Base-by-base conservation (phyloP, 2,329 filamentous ascomycete species). In the Aspergillus brasiliensis region DNA sequence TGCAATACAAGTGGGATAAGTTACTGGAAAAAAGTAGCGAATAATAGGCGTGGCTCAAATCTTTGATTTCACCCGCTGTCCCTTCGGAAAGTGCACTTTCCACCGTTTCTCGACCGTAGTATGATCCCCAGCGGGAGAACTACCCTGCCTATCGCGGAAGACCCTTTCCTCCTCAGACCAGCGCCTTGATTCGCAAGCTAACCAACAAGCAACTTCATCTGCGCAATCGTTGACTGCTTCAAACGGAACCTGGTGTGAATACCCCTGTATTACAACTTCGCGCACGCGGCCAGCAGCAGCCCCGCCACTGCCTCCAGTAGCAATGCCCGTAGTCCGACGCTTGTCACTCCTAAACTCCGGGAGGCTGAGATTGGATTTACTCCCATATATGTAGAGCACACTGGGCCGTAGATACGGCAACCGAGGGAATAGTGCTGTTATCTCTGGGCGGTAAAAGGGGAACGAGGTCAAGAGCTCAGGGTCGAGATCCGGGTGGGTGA, bases 301-400 rank as follows among this genome's bases (percentile, higher is more conserved):
- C 44, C 65, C 67, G 31, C 69, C 70, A 64, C 71, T 57, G 63
- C 77, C 62, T 61, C 77, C 64, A 58, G 73, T 7, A 59, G 75
- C 42, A 44, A 65, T 47, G 57, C 74, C 58, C 61, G 76, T 53
- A 53, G 63, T 77, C 2, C 62, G 59, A 51, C 74, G 57, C 56
- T 71, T 73, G 15, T 66, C 63, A 46, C 68, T 61, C 8, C 68
- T 62, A 44, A 56, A 34, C 40, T 69, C 68, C 21, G 70, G 65
- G 2, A 54, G 56, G 23, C 63, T 66, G 51, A 73, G 55, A 27
- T 65, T 64, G 23, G 69, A 73, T 38, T 65, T 59, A 21, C 55
- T 67, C 17, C 67, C 73, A 60, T 71, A 71, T 47, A 73, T 58
- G 60, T 70, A 77, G 38, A 73, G 63, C 15, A 64, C 69, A 28